A percentile compares a stretch with the other conserved stretches of the same genome.
These are phyloP conservation scores for Bjerkandera adusta DNA, from an alignment of 1,284 basidiomycete genomes.

Conservation along the genomic window DNA sequence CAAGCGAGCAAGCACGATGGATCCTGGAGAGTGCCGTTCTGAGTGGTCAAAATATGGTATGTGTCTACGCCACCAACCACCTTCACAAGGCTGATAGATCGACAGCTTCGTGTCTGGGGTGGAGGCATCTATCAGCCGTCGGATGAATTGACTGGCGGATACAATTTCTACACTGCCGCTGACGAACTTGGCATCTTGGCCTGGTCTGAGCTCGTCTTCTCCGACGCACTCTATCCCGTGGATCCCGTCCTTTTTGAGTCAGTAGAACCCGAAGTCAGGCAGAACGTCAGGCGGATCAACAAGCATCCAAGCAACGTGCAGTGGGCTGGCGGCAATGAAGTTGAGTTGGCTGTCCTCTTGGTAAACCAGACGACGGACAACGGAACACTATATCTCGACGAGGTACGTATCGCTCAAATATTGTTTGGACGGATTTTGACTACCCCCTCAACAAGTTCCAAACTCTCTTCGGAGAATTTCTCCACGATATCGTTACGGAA, in stretches of 20 bases:
- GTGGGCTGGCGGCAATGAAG: slow-evolving; percentile 65
- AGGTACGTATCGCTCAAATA: slow-evolving; percentile 37
- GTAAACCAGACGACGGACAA: slow-evolving; percentile 39
- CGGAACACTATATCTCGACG: slow-evolving; percentile 44
- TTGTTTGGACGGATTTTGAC: not conserved
- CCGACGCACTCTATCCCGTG: slow-evolving; percentile 56
- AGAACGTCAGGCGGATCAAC: slow-evolving; percentile 56
- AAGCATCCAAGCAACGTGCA: slow-evolving; percentile 57
- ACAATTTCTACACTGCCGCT: slow-evolving; percentile 57
- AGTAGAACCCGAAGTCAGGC: slow-evolving; percentile 53
- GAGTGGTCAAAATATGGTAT: slow-evolving; percentile 59
- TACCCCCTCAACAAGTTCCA: too few species aligned
- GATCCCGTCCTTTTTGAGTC: slow-evolving; percentile 51
- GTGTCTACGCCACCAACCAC: slow-evolving; percentile 15
- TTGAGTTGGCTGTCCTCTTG: slow-evolving; percentile 48
- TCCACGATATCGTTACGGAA: slow-evolving; percentile 46
- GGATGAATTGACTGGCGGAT: slow-evolving; percentile 44
- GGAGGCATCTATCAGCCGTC: slow-evolving; percentile 43
- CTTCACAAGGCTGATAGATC: too few species aligned
- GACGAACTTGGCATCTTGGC: slow-evolving; percentile 63
- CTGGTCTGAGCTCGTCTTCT: slow-evolving; percentile 68
- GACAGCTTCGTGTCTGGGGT: slow-evolving; percentile 62
- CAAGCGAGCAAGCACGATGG: slow-evolving; percentile 52
- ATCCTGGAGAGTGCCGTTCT: slow-evolving; percentile 52
- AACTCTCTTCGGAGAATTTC: slow-evolving; percentile 50